Conservation (phyloP, 768 basidiomycete species). For the Piloderma croceum region DNA sequence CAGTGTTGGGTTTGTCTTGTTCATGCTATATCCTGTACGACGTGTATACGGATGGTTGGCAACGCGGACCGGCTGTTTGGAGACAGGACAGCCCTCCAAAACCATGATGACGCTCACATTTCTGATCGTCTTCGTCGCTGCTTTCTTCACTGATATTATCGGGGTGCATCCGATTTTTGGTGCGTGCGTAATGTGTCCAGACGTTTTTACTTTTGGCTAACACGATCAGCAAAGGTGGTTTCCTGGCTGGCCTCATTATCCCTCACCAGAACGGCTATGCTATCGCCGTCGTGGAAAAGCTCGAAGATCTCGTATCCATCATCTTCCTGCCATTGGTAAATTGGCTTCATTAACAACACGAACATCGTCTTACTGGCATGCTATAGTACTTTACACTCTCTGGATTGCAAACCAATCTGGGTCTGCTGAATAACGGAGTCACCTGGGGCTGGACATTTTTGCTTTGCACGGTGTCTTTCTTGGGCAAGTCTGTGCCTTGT, state of each 20-base stretch:
- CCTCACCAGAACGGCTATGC: conserved; percentile 81
- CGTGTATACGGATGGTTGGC: conserved; percentile 66
- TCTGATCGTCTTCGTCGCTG: conserved; percentile 65
- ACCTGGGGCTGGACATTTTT: conserved; percentile 80
- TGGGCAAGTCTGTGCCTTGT: conserved; percentile 75
- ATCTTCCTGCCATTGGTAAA: conserved; percentile 72
- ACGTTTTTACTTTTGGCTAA: conserved; percentile 7
- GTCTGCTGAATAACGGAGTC: conserved; percentile 64
- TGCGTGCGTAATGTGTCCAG: conserved; percentile 17
- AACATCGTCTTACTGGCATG: conserved; percentile 11
- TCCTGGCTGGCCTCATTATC: conserved; percentile 76
- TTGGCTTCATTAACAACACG: conserved; percentile 5
- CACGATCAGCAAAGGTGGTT: conserved; percentile 60
- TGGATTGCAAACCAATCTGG: conserved; percentile 76
- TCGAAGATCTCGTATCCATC: conserved; percentile 82
- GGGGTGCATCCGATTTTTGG: conserved; percentile 70
- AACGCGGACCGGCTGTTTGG: conserved; percentile 62
- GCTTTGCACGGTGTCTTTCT: conserved; percentile 70
- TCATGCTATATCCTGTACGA: conserved; percentile 60
- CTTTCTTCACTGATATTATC: conserved; percentile 85
- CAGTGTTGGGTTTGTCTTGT: conserved; percentile 56
- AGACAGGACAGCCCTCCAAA: conserved; percentile 64
- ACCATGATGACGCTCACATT: conserved; percentile 77
- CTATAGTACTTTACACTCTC: conserved; percentile 72
- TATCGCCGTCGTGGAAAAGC: conserved; percentile 73